A percentile compares a stretch with the other conserved stretches of the same genome.
Evolutionary conservation across 108 stramenopile species (phyloP).

Genomic region (Schizochytrium sp.): DNA sequence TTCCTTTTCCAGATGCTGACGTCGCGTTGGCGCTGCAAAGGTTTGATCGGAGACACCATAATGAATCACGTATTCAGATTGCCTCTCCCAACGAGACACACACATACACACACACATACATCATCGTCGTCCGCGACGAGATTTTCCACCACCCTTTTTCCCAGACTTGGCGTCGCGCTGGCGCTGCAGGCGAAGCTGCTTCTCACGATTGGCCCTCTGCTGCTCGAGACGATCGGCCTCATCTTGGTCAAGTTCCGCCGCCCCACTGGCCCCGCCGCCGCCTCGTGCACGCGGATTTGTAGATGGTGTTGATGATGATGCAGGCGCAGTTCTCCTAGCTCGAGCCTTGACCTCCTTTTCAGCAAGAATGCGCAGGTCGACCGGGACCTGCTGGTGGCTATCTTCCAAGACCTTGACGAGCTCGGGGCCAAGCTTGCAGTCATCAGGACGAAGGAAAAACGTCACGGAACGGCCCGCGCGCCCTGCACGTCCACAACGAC

Average conservation of each 20-base stretch:
- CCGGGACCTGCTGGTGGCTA: conserved; percentile 72
- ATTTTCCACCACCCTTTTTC: neutral
- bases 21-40: no score
- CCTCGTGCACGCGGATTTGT: no score
- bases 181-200: neutral
- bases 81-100: no score
- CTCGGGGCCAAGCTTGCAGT: conserved; percentile 67
- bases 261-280: no score
- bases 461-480: conserved; percentile 34
- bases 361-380: conserved; percentile 47
- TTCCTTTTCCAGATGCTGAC: no score
- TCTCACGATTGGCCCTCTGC: neutral
- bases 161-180: neutral
- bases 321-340: neutral
- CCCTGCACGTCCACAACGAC: conserved; percentile 51
- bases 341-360: neutral
- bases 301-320: no score
- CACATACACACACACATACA: neutral
- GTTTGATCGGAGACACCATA: no score
- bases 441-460: conserved; percentile 45
- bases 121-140: neutral
- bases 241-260: neutral
- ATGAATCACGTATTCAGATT: no score
- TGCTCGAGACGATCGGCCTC: neutral
- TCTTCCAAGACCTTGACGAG: conserved; percentile 79